Percentiles rank a stretch among this genome's conserved stretches.
Evolutionary conservation across 129 eudicot species (phyloP).

Genomic region (Glebionis coronaria): DNA sequence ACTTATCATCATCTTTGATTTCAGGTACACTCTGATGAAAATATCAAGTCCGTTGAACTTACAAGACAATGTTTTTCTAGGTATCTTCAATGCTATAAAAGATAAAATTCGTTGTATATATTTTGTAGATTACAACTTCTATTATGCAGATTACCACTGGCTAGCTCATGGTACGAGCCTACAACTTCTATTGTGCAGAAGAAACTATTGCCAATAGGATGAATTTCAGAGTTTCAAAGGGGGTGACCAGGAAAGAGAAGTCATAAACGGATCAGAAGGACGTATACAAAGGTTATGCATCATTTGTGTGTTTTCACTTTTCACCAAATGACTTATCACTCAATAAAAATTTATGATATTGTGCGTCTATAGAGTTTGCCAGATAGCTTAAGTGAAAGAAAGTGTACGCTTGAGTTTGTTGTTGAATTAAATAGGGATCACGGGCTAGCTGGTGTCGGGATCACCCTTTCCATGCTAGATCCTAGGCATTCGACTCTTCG

Average conservation of each 20-base stretch:
- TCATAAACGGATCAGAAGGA: not conserved
- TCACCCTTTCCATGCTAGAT: too few species aligned
- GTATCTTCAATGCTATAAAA: too few species aligned
- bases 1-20: too few species aligned
- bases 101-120: too few species aligned
- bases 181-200: not conserved
- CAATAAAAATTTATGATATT: not conserved
- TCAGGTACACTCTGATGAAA: too few species aligned
- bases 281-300: not conserved
- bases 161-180: not conserved
- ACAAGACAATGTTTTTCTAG: too few species aligned
- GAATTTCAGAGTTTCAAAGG: not conserved
- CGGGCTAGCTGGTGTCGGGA: not conserved
- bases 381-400: not conserved
- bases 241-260: not conserved
- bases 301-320: not conserved
- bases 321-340: not conserved
- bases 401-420: not conserved
- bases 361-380: too few species aligned
- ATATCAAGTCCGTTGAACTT: too few species aligned
- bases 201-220: not conserved
- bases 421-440: not conserved
- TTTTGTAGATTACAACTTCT: too few species aligned
- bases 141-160: too few species aligned
- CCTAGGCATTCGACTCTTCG: too few species aligned